Base-by-base conservation (phyloP, 2,329 filamentous ascomycete species). In the Arthrinium phaeospermum region DNA sequence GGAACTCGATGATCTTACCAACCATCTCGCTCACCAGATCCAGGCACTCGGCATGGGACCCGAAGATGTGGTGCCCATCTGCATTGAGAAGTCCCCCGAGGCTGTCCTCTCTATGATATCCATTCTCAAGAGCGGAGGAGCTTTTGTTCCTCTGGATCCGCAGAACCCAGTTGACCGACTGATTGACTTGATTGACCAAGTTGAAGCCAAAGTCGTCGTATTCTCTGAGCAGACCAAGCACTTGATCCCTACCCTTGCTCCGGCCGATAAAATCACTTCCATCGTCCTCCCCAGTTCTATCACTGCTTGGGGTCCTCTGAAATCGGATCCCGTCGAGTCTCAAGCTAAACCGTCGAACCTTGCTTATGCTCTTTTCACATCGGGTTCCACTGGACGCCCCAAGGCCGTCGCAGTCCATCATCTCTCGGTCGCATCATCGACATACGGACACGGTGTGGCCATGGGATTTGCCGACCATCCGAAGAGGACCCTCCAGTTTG, bases 391-490 rank as follows among this genome's bases (percentile, higher is more conserved):
- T 22, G 70, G 70, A 37, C 30, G 27, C 19, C 70, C 70, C 2
- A 68, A 71, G 45, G 70, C 44, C 8, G 49, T 71, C 34, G 53
- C 49, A 27, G 45, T 68, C 10, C 67, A 68, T 47, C 51, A 64
- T 8, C 47, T 51, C 30, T 53, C 41, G 41, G 41, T 47, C 41
- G 47, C 34, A 14, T 61, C 69, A 13, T 41, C 41, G 24, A 68
- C 45, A 19, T 45, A 46, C 19, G 41, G 41, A 22, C 67, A 68
- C 34, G 67, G 67, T 14, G 34, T 47, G 1, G 41, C 41, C n/a
- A 46, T 68, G 41, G 67, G 67, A 88, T 68, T 88, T 13, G n/a
- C 45, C 13, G 67, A 68, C 13, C 41, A 68, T 5, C 41, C 41
- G 19, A 46, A 22, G 16, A 85, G 44, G 24, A 67, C 41, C 4